Base-by-base conservation (phyloP, 129 eudicot genomes). In the Flaveria linearis region DNA sequence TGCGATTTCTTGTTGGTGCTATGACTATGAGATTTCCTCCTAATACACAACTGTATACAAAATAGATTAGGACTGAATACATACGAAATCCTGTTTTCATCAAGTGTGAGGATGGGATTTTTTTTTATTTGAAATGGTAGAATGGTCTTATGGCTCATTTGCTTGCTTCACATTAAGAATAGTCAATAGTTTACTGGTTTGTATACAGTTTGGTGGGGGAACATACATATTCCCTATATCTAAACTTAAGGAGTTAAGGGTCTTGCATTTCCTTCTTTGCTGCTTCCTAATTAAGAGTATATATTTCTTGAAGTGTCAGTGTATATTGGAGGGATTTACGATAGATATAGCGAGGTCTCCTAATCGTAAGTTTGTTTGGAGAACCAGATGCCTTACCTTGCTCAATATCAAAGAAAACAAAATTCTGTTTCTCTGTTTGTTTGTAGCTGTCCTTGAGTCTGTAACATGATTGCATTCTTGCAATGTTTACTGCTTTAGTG, bases 1-100 rank as follows among this genome's bases (percentile, higher is more conserved):
- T 53, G 3, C 3, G 46, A 69, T 78, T 42, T 13, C 50, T 13
- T 77, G 33, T 74, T 74, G 69, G 58, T 58, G 67, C 60, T 60
- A 22, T 74, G 78, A 23, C 45, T 22, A 45, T 14, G 17, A 45
- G 26, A 45, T 43, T 69, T 69, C 57, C 36, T 20, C 73, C 39
- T 15, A 45, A 68, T n/a, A 5, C 7, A 23, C 41, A 20, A 11
- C 56, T 68, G 26, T 5, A 12, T 22, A 20, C 33, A n/a, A 49
- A n/a, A 71, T 49, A 28, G 18, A 71, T 50, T 28, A 18, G 46
- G 33, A 50, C 14, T 25, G 16, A 1, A 71, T 49, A 25, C 62
- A 49, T 50, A 26, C 26, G 26, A 15, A 26, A 11, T 15, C 62
- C 2, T 42, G 56, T 18, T 12, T 22, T 22, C 33, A 46, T 43